phyloP scores from a whole-genome alignment of 495 filamentous ascomycete genomes.

The Xylaria flabelliformis region DNA sequence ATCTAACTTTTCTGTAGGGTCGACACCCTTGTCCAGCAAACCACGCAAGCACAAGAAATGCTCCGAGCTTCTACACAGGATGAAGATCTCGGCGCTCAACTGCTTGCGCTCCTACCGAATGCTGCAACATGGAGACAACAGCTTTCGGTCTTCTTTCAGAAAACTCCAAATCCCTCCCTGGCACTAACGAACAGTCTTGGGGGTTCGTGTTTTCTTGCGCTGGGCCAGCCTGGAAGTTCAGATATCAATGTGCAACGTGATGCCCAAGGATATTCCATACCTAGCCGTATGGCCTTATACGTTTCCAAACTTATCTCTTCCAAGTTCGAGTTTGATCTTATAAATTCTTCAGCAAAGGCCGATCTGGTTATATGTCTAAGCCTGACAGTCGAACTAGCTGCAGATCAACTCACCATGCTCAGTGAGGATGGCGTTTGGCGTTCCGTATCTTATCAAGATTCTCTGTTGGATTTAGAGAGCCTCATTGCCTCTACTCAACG shows the following conservation, averaged over 20 bases:
- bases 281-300: constrained; percentile 77
- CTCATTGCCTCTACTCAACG: constrained; percentile 63
- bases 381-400: constrained; percentile 49
- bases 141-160: constrained; percentile 64
- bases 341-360: constrained; percentile 42
- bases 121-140: constrained; percentile 49
- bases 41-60: constrained; percentile 35
- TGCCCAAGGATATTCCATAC: constrained; percentile 68
- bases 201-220: constrained; percentile 71
- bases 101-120: constrained; percentile 48
- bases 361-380: constrained; percentile 50
- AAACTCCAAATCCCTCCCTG: constrained; percentile 64
- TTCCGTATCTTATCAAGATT: constrained; percentile 45
- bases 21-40: constrained; percentile 54
- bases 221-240: constrained; percentile 36
- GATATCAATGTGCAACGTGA: constrained; percentile 57
- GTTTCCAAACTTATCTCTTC: constrained; percentile 60
- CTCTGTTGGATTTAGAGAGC: constrained; percentile 65
- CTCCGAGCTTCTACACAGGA: constrained; percentile 34
- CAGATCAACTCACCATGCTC: constrained; percentile 52
- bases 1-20: constrained; percentile 41
- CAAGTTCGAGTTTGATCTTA: constrained; percentile 35
- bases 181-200: constrained; percentile 74
- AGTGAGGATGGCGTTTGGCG: constrained; percentile 46
- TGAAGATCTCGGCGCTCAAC: constrained; percentile 4